A percentile compares a stretch with the other conserved stretches of the same genome.
phyloP scores from a whole-genome alignment of 1,284 basidiomycete genomes.

The Fomes fomentarius region DNA sequence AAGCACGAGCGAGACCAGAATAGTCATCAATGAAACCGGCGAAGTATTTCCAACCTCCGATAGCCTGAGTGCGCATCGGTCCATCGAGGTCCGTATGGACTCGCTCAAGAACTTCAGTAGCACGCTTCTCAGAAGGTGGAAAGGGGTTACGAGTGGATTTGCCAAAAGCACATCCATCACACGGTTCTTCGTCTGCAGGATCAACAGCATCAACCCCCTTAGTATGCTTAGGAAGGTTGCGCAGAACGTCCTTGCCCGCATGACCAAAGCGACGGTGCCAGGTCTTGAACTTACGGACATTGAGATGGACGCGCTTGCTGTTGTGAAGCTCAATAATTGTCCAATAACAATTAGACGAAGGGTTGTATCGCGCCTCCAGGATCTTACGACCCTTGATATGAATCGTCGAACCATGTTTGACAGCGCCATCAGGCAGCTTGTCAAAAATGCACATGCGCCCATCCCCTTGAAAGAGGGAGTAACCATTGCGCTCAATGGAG shows the following conservation, averaged over 20 bases:
- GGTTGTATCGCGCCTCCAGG: background rate
- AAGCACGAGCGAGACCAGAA: background rate
- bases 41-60: background rate
- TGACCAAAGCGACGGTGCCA: slow-evolving; percentile 1
- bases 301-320: no score
- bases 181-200: background rate
- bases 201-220: background rate
- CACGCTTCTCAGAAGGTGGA: slow-evolving; percentile 4
- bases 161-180: slow-evolving; percentile 2
- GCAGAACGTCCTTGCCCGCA: background rate
- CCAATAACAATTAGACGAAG: background rate
- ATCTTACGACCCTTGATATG: background rate
- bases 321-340: background rate
- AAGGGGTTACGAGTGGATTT: slow-evolving; percentile 2
- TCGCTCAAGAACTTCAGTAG: slow-evolving; percentile 22
- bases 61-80: background rate
- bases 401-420: background rate
- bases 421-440: slow-evolving; percentile 1
- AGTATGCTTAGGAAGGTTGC: background rate
- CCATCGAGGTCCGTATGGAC: slow-evolving; percentile 31
- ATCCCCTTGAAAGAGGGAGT: background rate
- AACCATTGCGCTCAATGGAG: no score
- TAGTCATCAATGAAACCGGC: slow-evolving; percentile 3
- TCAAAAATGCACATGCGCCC: background rate
- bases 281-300: background rate